Conservation (phyloP, 805 yeast species). For the Suhomyces kilbournensis region DNA sequence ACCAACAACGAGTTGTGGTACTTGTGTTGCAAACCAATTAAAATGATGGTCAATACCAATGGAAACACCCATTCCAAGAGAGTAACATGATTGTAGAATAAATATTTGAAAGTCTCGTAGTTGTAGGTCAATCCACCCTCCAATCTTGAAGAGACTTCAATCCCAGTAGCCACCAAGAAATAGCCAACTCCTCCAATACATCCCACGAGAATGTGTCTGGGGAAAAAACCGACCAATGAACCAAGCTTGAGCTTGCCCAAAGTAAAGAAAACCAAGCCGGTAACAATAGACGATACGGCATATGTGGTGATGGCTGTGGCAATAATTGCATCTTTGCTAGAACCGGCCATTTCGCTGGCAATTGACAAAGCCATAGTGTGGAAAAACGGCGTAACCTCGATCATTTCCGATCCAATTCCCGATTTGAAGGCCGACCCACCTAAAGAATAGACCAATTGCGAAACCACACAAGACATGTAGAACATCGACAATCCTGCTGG, state of each 20-base stretch:
- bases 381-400: conserved; percentile 97
- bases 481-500: conserved; percentile 93
- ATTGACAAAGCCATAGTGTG: conserved; percentile 88
- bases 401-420: conserved; percentile 98
- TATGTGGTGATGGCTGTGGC: conserved; percentile 87
- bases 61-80: conserved; percentile 67
- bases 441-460: conserved; percentile 81
- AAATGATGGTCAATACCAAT: conserved; percentile 53
- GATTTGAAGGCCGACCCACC: conserved; percentile 89
- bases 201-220: conserved; percentile 92
- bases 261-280: conserved; percentile 75
- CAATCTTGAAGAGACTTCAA: conserved; percentile 83
- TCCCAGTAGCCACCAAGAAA: conserved; percentile 83
- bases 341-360: conserved; percentile 51
- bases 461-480: conserved; percentile 84
- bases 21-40: conserved; percentile 58
- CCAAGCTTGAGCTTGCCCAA: conserved; percentile 83
- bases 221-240: conserved; percentile 88
- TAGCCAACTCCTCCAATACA: conserved; percentile 99
- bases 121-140: conserved; percentile 72
- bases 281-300: conserved; percentile 77
- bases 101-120: conserved; percentile 48
- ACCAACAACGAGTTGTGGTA: conserved; percentile 66
- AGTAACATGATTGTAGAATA: conserved; percentile 40
- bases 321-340: conserved; percentile 50